phyloP scores from a whole-genome alignment of 176 grass and related monocot genomes.

The Areca catechu region DNA sequence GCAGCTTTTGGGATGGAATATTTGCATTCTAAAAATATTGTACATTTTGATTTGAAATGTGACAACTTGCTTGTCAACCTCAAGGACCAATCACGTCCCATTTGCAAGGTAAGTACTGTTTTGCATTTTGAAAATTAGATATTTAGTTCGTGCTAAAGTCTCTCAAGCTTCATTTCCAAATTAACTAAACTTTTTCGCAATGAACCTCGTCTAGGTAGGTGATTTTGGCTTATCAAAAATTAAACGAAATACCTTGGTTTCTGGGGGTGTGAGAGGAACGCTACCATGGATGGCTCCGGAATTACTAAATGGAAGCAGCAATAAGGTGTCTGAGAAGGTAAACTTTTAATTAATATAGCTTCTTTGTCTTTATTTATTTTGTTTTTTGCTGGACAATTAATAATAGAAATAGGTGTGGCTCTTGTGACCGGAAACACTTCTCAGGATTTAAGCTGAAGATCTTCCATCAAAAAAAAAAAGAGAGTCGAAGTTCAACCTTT shows the following conservation, averaged over 20 bases:
- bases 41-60: conserved; percentile 93
- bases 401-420: too few species aligned
- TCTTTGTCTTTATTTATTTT: neutral
- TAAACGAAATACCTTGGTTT: conserved; percentile 88
- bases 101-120: conserved; percentile 53
- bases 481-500: too few species aligned
- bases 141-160: too few species aligned
- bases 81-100: conserved; percentile 84
- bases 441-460: too few species aligned
- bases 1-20: conserved; percentile 93
- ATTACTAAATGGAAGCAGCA: conserved; percentile 83
- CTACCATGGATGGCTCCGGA: conserved; percentile 90
- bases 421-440: too few species aligned
- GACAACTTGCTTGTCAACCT: conserved; percentile 93
- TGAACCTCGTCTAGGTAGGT: conserved; percentile 46
- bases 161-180: too few species aligned
- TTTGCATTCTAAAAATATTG: conserved; percentile 90
- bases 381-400: neutral
- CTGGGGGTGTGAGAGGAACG: conserved; percentile 86
- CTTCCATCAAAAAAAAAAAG: too few species aligned
- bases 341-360: neutral
- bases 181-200: neutral
- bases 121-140: too few species aligned
- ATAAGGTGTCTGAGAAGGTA: conserved; percentile 90
- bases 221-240: conserved; percentile 92